A percentile compares a stretch with the other conserved stretches of the same genome.
phyloP scores from a whole-genome alignment of 2,329 filamentous ascomycete species.

The Amesomyces nigricolor region DNA sequence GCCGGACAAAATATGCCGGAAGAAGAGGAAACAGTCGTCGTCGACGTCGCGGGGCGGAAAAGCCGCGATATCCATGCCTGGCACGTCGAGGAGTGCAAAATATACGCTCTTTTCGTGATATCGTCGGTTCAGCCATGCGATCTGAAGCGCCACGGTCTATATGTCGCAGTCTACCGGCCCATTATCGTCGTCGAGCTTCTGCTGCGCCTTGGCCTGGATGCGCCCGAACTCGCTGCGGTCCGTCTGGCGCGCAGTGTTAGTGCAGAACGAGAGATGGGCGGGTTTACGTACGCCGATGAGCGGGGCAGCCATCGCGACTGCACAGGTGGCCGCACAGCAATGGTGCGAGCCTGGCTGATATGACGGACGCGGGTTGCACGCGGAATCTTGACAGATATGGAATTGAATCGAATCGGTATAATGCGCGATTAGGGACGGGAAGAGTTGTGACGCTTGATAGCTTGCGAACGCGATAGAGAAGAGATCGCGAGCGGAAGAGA shows the following conservation, averaged over 20 bases:
- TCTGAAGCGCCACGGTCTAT: slow-evolving; percentile 7
- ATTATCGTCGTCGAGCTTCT: background rate
- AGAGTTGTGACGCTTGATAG: too few relatives aligned
- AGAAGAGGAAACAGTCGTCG: background rate
- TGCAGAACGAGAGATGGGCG: background rate
- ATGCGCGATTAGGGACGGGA: too few relatives aligned
- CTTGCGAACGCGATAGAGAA: too few relatives aligned
- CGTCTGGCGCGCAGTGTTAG: slow-evolving; percentile 2
- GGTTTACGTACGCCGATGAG: too few relatives aligned
- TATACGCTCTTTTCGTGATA: background rate
- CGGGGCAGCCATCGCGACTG: too few relatives aligned
- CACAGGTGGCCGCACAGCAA: too few relatives aligned
- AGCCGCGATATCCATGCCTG: slow-evolving; percentile 1
- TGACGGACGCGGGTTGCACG: too few relatives aligned
- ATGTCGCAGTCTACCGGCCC: background rate
- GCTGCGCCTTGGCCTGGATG: background rate
- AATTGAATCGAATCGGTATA: too few relatives aligned
- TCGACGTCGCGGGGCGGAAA: background rate
- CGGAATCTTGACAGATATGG: too few relatives aligned
- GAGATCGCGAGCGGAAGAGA: background rate
- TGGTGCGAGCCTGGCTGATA: too few relatives aligned
- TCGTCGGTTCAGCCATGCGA: slow-evolving; percentile 5
- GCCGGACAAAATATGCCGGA: slow-evolving; percentile 15
- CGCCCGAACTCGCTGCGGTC: background rate
- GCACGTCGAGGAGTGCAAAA: slow-evolving; percentile 1